Percentiles rank a stretch among this genome's conserved stretches.
Evolutionary conservation across 2,329 filamentous ascomycete genomes (phyloP).

Genomic region (Ophiostoma sp.): DNA sequence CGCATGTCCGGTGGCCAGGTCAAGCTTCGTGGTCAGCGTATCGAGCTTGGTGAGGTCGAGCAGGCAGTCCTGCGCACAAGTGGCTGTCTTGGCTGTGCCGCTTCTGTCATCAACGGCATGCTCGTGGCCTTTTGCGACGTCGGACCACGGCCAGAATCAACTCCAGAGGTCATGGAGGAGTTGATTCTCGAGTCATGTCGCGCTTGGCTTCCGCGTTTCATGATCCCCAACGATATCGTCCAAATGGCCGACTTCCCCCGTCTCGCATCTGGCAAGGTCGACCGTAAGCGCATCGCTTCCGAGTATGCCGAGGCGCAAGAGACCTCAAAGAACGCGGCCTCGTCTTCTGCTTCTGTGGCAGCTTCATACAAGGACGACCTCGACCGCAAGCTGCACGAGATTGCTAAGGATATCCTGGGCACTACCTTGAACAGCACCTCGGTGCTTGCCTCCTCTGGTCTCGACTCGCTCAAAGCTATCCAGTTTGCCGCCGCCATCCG

Average conservation of each 20-base stretch:
- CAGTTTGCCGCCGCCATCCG: constrained; percentile 59
- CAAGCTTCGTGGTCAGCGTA: constrained; percentile 76
- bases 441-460: constrained; percentile 33
- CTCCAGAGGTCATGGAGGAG: constrained; percentile 32
- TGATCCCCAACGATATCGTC: constrained; percentile 73
- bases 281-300: constrained; percentile 58
- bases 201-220: constrained; percentile 73
- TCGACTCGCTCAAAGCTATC: constrained; percentile 42
- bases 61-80: constrained; percentile 57
- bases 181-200: constrained; percentile 56
- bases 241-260: constrained; percentile 61
- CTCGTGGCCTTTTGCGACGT: constrained; percentile 68
- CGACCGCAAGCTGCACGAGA: constrained; percentile 35
- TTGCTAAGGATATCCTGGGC: constrained; percentile 31
- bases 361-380: constrained; percentile 30
- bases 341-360: constrained; percentile 15
- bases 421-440: constrained; percentile 29
- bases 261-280: constrained; percentile 77
- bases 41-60: constrained; percentile 75
- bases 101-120: constrained; percentile 59
- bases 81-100: constrained; percentile 61
- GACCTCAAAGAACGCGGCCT: background rate
- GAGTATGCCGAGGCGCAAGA: constrained; percentile 40
- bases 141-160: constrained; percentile 26
- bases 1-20: constrained; percentile 76